A percentile compares a stretch with the other conserved stretches of the same genome.
Conservation (phyloP, 2,329 filamentous ascomycete species). For the Samsoniella hepiali region DNA sequence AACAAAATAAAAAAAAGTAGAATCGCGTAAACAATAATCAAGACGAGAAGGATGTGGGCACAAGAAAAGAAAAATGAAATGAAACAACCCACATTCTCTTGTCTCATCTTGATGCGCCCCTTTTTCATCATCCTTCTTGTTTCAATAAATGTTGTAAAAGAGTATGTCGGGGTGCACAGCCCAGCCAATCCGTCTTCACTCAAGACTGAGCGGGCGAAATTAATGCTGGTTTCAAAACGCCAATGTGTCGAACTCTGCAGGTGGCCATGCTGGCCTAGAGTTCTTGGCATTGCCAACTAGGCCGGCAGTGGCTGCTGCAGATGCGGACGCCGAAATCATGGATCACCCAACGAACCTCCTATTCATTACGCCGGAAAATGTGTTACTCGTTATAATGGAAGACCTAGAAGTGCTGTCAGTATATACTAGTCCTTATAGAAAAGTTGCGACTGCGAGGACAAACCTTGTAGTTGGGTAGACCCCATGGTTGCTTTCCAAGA, state of each 20-base stretch:
- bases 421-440: neutral
- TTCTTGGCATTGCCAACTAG: neutral
- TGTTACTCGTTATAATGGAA: constrained; percentile 18
- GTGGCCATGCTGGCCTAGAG: neutral
- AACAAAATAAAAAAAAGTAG: neutral
- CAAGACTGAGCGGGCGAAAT: neutral
- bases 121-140: neutral
- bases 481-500: constrained; percentile 78
- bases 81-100: neutral
- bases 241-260: constrained; percentile 5
- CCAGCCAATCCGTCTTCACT: neutral
- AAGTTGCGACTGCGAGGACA: constrained; percentile 28
- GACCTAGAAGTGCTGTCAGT: constrained; percentile 18
- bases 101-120: constrained; percentile 7
- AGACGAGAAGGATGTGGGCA: neutral
- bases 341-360: constrained; percentile 6
- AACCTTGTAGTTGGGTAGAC: constrained; percentile 97
- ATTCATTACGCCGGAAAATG: constrained; percentile 17
- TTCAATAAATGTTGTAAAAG: neutral
- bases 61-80: neutral
- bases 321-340: constrained; percentile 8
- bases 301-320: neutral
- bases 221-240: constrained; percentile 12
- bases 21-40: neutral
- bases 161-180: neutral